Evolutionary conservation across 2,329 filamentous ascomycete species (phyloP).

Genomic region (Didymella lethalis): DNA sequence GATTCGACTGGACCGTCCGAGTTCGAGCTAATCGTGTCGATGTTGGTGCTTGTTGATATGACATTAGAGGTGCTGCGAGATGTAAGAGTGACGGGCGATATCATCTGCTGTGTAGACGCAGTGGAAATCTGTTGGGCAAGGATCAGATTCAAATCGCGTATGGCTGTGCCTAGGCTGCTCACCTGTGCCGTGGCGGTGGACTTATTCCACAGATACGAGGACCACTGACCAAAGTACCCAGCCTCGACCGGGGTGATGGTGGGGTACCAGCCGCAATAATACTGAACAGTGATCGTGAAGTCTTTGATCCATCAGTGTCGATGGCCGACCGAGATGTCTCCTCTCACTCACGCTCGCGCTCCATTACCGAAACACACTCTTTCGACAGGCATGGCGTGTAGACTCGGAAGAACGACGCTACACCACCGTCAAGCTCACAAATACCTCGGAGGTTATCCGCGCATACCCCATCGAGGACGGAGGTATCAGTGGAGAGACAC

Average conservation of each 20-base stretch:
- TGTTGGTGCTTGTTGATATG: background rate
- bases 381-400: background rate
- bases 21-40: background rate
- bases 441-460: conserved; percentile 10
- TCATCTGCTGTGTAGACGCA: background rate
- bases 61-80: background rate
- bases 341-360: background rate
- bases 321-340: no score
- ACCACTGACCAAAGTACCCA: conserved; percentile 5
- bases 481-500: background rate
- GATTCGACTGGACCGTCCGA: background rate
- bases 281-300: background rate
- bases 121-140: background rate
- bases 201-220: background rate
- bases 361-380: background rate
- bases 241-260: background rate
- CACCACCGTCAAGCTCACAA: conserved; percentile 6
- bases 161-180: background rate
- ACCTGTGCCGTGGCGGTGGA: background rate
- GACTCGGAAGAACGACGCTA: conserved; percentile 4
- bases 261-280: background rate
- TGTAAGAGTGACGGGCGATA: background rate
- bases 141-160: no score
- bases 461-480: conserved; percentile 5
- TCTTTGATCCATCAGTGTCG: background rate